Evolutionary conservation across 108 stramenopile genomes (phyloP).

Genomic region (Discostella stelligeroides): DNA sequence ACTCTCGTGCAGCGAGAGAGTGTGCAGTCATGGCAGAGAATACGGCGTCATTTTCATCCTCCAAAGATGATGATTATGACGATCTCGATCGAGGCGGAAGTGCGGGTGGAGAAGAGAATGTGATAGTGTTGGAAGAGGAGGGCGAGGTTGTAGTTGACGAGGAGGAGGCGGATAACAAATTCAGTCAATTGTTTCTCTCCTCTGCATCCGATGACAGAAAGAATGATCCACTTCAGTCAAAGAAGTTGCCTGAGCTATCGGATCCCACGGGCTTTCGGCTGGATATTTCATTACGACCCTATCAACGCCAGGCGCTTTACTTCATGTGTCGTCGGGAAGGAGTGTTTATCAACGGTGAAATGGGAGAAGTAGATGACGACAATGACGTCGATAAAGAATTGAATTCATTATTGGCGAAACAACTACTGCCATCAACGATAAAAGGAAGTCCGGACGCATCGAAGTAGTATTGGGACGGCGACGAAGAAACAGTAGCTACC

Average conservation of each 20-base stretch:
- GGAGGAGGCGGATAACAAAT: constrained; percentile 16
- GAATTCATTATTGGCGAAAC: constrained; percentile 33
- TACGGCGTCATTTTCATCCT: background rate
- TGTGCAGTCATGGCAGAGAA: background rate
- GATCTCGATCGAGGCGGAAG: constrained; percentile 29
- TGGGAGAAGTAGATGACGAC: constrained; percentile 32
- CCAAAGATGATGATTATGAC: constrained; percentile 13
- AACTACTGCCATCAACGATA: constrained; percentile 10
- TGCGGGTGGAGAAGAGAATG: background rate
- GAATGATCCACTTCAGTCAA: background rate
- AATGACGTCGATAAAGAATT: constrained; percentile 11
- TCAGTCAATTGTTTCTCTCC: constrained; percentile 21
- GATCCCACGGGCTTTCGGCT: constrained; percentile 58
- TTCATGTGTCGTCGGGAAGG: constrained; percentile 83
- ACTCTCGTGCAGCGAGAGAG: constrained; percentile 3
- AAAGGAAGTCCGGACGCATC: background rate
- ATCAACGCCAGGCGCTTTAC: constrained; percentile 76
- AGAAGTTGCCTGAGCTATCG: constrained; percentile 46
- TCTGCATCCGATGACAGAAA: background rate
- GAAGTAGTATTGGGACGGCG: background rate
- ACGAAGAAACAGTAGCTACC: background rate
- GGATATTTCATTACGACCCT: constrained; percentile 59
- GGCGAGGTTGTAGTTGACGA: constrained; percentile 26
- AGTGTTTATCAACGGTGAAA: constrained; percentile 4
- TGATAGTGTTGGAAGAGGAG: background rate